These are phyloP conservation scores for Penicillium samsonianum DNA, from an alignment of 495 filamentous ascomycete species.

Conservation along the genomic window DNA sequence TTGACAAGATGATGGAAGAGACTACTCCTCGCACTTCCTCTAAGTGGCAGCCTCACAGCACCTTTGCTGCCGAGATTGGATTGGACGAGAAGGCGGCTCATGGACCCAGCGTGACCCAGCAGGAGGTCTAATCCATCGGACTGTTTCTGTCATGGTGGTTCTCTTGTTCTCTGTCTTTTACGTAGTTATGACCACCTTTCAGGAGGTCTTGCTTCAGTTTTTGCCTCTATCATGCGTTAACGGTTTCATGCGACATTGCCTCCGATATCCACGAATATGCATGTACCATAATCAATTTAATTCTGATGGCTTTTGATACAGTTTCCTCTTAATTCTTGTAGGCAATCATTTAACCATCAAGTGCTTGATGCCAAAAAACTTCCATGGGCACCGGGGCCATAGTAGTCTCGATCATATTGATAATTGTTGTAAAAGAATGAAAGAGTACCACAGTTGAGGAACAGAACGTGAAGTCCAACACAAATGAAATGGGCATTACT, in stretches of 20 bases:
- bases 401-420: too few relatives aligned
- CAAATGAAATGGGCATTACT: too few relatives aligned
- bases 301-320: conserved; percentile 5
- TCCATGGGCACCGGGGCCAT: too few relatives aligned
- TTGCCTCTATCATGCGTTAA: conserved; percentile 17
- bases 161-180: not conserved
- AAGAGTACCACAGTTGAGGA: too few relatives aligned
- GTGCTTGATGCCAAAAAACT: too few relatives aligned
- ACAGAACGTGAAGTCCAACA: too few relatives aligned
- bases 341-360: not conserved
- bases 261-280: conserved; percentile 12
- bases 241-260: conserved; percentile 16
- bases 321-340: not conserved
- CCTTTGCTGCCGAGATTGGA: conserved; percentile 68
- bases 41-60: conserved; percentile 72
- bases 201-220: not conserved
- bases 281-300: conserved; percentile 20
- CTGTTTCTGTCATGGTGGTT: not conserved
- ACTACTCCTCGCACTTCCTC: conserved; percentile 72
- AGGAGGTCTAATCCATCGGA: conserved; percentile 32
- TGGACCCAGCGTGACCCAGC: conserved; percentile 34
- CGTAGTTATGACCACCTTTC: conserved; percentile 3
- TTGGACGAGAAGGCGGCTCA: conserved; percentile 47
- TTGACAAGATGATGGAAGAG: conserved; percentile 90
- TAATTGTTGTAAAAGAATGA: too few relatives aligned